A percentile compares a stretch with the other conserved stretches of the same genome.
Conservation (phyloP, 1,284 basidiomycete species). For the Ustilago crameri region DNA sequence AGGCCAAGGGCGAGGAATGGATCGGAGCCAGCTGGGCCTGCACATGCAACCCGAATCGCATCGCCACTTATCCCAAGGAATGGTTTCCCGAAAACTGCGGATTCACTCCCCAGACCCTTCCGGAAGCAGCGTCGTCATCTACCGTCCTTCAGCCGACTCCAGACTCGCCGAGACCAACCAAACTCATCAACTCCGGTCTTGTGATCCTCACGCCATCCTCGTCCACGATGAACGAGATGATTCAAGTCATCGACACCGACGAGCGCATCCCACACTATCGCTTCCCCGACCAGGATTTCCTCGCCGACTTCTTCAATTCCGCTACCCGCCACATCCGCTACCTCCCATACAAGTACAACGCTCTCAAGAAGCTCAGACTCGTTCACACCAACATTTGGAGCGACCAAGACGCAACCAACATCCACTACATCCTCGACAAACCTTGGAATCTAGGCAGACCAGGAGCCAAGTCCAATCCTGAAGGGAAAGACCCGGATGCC, state of each 20-base stretch:
- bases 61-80: conserved; percentile 85
- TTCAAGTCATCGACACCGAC: conserved; percentile 76
- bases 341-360: conserved; percentile 85
- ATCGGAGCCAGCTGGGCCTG: conserved; percentile 90
- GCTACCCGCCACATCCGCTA: conserved; percentile 71
- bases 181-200: conserved; percentile 86
- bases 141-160: conserved; percentile 68
- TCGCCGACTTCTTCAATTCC: conserved; percentile 78
- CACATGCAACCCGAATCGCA: conserved; percentile 88
- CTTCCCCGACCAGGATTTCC: conserved; percentile 93
- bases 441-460: conserved; percentile 54
- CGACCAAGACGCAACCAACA: conserved; percentile 76
- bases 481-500: conserved; percentile 33
- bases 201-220: conserved; percentile 81
- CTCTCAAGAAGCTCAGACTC: conserved; percentile 79
- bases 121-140: conserved; percentile 69
- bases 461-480: conserved; percentile 2
- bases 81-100: conserved; percentile 92
- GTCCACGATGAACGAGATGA: conserved; percentile 73
- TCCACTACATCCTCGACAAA: conserved; percentile 63
- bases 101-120: conserved; percentile 73
- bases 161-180: conserved; percentile 77
- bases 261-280: conserved; percentile 77
- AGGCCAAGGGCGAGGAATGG: conserved; percentile 71
- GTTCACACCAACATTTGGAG: conserved; percentile 80